Evolutionary conservation across 768 basidiomycete genomes (phyloP).

Genomic region (Pisolithus sp.): DNA sequence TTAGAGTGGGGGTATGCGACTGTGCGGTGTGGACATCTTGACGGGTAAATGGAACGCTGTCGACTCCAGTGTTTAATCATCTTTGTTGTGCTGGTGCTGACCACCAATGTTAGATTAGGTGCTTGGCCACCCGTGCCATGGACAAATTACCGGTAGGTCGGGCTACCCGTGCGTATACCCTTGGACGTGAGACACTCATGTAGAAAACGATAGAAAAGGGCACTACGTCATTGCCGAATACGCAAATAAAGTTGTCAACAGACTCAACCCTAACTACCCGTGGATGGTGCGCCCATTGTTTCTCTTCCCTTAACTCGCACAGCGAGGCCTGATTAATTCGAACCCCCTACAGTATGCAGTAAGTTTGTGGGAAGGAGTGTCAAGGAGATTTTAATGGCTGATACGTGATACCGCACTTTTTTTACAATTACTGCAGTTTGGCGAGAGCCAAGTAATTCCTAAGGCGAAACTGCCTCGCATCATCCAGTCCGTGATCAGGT

Average conservation of each 20-base stretch:
- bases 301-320: conserved; percentile 12
- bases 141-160: conserved; percentile 61
- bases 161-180: background rate
- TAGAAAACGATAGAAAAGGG: conserved; percentile 38
- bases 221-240: conserved; percentile 73
- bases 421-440: conserved; percentile 47
- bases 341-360: conserved; percentile 52
- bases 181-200: conserved; percentile 5
- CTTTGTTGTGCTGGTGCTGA: background rate
- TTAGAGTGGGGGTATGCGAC: conserved; percentile 83
- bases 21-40: conserved; percentile 64
- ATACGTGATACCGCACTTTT: background rate
- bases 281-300: conserved; percentile 54
- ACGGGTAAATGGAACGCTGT: conserved; percentile 43
- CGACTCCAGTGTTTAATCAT: background rate
- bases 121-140: conserved; percentile 77
- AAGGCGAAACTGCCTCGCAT: conserved; percentile 67
- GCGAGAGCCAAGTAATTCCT: conserved; percentile 63
- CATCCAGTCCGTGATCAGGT: conserved; percentile 71
- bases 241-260: conserved; percentile 58
- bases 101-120: conserved; percentile 37
- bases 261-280: conserved; percentile 55
- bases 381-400: background rate
- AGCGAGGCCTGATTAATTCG: conserved; percentile 7
- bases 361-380: conserved; percentile 20